Evolutionary conservation across 306 rosid genomes (phyloP), one percentile per base, ranked within the genome.

Genomic region (Fragaria ananassa): DNA sequence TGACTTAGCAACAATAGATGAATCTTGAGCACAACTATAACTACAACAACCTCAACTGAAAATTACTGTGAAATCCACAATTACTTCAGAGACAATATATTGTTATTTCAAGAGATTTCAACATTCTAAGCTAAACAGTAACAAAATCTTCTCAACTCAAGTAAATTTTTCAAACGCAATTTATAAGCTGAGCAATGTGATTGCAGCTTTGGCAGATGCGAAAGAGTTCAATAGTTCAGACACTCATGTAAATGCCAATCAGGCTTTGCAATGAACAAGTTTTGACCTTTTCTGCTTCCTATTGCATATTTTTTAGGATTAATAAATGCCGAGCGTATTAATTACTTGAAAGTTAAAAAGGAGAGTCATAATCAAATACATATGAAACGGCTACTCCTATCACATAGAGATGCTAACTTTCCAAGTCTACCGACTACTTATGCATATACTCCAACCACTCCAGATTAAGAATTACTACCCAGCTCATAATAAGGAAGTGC

Each of bases 1-100:
- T 53, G 60, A 44, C 74, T 86, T 31, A 69, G 65, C 78, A 71
- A 76, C 79, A 61, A 72, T 35, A 78, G 66, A 23, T 70, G 51
- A 79, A 39, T 42, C 29, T 35, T 14, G 50, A 67, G 78, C 71
- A 79, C 76, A 76, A 71, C 11, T 54, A 72, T 23, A 79, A 75
- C 34, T 68, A 45, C 21, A 58, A 75, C 70, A 8, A 15, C 50
- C 39, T 42, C 19, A 34, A 49, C 69, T 56, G 25, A 25, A 74
- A 15, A 71, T 51, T 74, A 23, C 35, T 35, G 35, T 25, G 62
- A 61, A 71, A 35, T 73, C 68, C 15, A 72, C 77, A 41, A 31
- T 75, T 0, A 78, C 37, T 29, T 54, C 21, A 60, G 47, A 62
- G 68, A 78, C 19, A 57, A 57, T 75, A 68, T 34, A 58, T 29